Evolutionary conservation across 2,329 filamentous ascomycete genomes (phyloP), one percentile per base, ranked within the genome.

Genomic region (Clarireedia monteithiana): DNA sequence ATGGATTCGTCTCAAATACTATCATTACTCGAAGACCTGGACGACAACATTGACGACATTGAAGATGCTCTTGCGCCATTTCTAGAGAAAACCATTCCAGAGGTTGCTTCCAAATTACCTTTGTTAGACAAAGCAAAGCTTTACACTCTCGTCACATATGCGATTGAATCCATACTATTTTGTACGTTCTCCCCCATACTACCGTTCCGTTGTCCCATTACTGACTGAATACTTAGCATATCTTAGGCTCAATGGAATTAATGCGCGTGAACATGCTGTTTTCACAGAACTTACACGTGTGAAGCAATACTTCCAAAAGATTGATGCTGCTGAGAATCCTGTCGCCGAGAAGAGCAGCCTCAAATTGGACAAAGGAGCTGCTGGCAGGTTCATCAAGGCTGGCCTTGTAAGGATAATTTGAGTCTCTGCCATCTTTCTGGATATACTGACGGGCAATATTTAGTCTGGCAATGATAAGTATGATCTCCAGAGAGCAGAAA

Each of bases 61-160:
- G 83, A 95, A 68, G 81, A 85, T 38, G 77, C 81, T 4, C 77
- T 97, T 27, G 73, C 81, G 60, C 90, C 92, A n/a, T 74, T 97
- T 5, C 74, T 95, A 26, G 75, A 77, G 38, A 78, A 78, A 50
- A 71, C 80, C 1, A 74, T 96, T 45, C 76, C 82, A 50, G 82
- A 85, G 42, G 81, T 83, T 56, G 83, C 89, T 5, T 85, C 83
- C 55, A 90, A 90, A 68, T 78, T 97, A 27, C 91, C 92, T 1
- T 78, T 97, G n/a, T 79, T 99, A 59, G 92, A 97, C 75, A 91
- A 90, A 74, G 91, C 94, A 6, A 96, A 97, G 74, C 83, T 96
- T 58, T 90, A 95, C 69, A 85, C 94, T n/a, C 77, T 95, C 20
- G 79, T 86, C 51, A 87, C 90, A 17, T 99, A 97, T 70, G 82